Conservation (phyloP, 805 yeast genomes). For the Starmerella kuoi region DNA sequence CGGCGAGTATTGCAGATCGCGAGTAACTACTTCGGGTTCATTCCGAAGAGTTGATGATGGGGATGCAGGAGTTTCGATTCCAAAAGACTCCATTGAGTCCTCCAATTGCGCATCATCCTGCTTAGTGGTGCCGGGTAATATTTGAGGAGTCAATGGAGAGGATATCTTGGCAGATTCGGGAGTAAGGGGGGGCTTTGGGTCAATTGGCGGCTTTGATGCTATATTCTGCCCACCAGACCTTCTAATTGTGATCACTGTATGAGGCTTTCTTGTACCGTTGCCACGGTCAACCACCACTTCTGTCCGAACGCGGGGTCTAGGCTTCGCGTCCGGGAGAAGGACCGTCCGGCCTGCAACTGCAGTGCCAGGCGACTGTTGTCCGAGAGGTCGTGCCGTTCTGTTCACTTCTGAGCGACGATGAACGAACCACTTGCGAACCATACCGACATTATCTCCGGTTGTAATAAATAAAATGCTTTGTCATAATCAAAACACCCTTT, state of each 20-base stretch:
- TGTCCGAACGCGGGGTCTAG: not conserved
- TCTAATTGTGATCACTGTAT: slow-evolving; percentile 5
- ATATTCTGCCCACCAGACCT: too few species aligned
- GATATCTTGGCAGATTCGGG: not conserved
- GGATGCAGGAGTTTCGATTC: slow-evolving; percentile 7
- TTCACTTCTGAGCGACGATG: not conserved
- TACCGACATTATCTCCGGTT: slow-evolving; percentile 2
- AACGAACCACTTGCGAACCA: slow-evolving; percentile 1
- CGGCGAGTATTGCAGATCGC: not conserved
- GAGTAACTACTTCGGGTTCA: not conserved
- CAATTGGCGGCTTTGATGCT: not conserved
- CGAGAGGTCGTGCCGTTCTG: not conserved
- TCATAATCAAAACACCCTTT: not conserved
- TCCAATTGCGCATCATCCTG: not conserved
- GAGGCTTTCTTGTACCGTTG: not conserved
- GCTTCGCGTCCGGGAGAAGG: not conserved
- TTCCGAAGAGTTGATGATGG: slow-evolving; percentile 5
- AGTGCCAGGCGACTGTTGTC: too few species aligned
- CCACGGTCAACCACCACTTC: not conserved
- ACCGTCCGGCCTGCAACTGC: too few species aligned
- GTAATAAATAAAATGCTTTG: not conserved
- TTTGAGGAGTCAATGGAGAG: not conserved
- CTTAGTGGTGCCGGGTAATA: not conserved
- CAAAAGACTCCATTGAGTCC: slow-evolving; percentile 6
- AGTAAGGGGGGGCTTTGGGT: not conserved